Base-by-base conservation (phyloP, 2,329 filamentous ascomycete genomes). In the Aspergillus tamarii region DNA sequence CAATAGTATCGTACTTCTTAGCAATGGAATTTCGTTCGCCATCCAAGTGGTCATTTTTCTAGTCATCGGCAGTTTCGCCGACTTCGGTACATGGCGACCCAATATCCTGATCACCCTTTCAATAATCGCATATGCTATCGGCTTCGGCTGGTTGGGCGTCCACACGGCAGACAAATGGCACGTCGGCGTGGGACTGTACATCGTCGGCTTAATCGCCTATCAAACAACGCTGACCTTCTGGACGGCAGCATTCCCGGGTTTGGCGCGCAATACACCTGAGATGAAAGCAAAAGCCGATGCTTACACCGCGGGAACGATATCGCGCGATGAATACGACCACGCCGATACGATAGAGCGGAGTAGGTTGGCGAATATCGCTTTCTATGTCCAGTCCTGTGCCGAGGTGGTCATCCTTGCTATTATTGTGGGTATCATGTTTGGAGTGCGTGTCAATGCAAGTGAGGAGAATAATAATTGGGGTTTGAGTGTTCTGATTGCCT, bases 201-300 rank as follows among this genome's bases (percentile, higher is more conserved):
- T 91, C 61, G 84, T 90, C 19, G 88, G 88, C 36, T 66, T 90
- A 48, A 88, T 91, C 66, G 84, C 85, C 1, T 91, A 90, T 68
- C 88, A 90, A 74, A 84, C 89, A 2, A 88, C 87, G 0, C 78
- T 90, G 56, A 90, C 88, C 0, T 91, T 90, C 73, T 91, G 88
- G 87, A 89, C 87, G 0, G 88, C 89, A 0, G 87, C 88, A 0
- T 88, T 88, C 62, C 85, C 86, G 4, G 81, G 84, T 0, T 76
- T 88, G 9, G 85, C 86, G 5, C 75, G 85, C 8, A 87, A 88
- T 67, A 85, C 84, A 0, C 70, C 73, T 1, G 78, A 84, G 28
- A 76, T 88, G 70, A 78, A 85, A 30, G 73, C 77, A 2, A 82
- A 82, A 59, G 84, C 85, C 6, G 77, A 81, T 39, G 77, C 81